A percentile compares a stretch with the other conserved stretches of the same genome.
Conservation (phyloP, 208 protist species). For the Acanthamoeba comandoni region DNA sequence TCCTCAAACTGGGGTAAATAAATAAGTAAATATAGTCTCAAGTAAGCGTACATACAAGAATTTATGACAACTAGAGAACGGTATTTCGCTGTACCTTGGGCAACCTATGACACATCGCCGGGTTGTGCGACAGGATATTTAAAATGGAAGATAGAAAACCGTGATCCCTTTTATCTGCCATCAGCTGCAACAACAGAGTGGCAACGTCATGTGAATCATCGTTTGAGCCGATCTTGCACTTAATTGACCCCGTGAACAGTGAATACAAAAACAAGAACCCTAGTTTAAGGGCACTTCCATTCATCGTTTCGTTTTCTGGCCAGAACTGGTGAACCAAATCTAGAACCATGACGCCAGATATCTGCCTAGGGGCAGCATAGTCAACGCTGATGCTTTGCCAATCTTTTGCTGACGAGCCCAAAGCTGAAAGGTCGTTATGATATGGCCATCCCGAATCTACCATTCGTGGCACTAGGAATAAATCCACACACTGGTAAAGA, state of each 20-base stretch:
- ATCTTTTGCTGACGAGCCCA: conserved; percentile 55
- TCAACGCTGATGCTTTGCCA: conserved; percentile 70
- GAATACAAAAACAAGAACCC: conserved; percentile 92
- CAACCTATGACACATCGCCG: conserved; percentile 56
- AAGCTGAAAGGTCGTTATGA: conserved; percentile 57
- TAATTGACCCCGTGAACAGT: conserved; percentile 78
- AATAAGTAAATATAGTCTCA: too few relatives aligned
- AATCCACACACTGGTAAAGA: conserved; percentile 12
- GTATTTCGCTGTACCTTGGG: conserved; percentile 59
- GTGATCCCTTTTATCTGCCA: conserved; percentile 70
- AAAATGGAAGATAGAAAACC: conserved; percentile 60
- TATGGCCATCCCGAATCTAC: conserved; percentile 71
- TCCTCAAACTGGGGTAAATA: conserved; percentile 50
- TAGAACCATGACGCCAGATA: conserved; percentile 74
- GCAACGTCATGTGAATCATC: conserved; percentile 71
- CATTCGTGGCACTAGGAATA: conserved; percentile 57
- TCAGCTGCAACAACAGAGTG: conserved; percentile 67
- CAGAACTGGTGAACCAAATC: conserved; percentile 85
- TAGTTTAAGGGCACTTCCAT: conserved; percentile 87
- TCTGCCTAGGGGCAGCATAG: conserved; percentile 45
- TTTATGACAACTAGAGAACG: neutral
- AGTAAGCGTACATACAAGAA: too few relatives aligned
- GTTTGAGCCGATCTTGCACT: conserved; percentile 76
- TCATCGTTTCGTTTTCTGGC: conserved; percentile 90
- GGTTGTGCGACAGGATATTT: conserved; percentile 75